phyloP scores from a whole-genome alignment of 2,329 filamentous ascomycete genomes.

The Chaetomium sp. region DNA sequence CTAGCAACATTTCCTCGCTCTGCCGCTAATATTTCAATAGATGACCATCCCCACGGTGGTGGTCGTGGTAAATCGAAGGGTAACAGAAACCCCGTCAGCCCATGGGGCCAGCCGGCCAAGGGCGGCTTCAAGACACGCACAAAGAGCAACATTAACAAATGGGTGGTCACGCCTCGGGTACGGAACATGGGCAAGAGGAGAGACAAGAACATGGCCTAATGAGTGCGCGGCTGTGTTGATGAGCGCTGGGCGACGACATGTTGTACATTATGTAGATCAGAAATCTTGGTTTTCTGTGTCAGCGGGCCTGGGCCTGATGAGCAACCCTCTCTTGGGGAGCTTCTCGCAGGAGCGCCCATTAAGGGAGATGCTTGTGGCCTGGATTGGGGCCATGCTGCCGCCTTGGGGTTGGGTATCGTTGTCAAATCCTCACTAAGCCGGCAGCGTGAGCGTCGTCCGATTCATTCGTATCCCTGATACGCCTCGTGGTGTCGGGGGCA shows the following conservation, averaged over 20 bases:
- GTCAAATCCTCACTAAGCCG: background rate
- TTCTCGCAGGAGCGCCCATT: background rate
- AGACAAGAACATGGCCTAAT: constrained; percentile 55
- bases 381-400: background rate
- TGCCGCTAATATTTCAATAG: constrained; percentile 44
- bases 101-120: constrained; percentile 91
- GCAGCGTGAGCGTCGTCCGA: background rate
- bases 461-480: background rate
- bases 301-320: background rate
- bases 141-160: constrained; percentile 88
- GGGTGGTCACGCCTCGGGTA: constrained; percentile 78
- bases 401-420: background rate
- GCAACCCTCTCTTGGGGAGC: background rate
- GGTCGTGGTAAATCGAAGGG: constrained; percentile 99
- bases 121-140: constrained; percentile 88
- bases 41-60: constrained; percentile 97
- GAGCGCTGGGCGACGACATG: constrained; percentile 28
- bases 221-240: constrained; percentile 18
- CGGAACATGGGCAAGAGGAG: constrained; percentile 91
- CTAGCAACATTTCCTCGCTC: constrained; percentile 8
- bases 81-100: constrained; percentile 91
- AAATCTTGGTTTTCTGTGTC: constrained; percentile 8
- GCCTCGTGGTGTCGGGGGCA: background rate
- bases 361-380: background rate
- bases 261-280: constrained; percentile 39